Evolutionary conservation across 2,329 filamentous ascomycete genomes (phyloP), one percentile per base, ranked within the genome.

Genomic region (Verticillium longisporum): DNA sequence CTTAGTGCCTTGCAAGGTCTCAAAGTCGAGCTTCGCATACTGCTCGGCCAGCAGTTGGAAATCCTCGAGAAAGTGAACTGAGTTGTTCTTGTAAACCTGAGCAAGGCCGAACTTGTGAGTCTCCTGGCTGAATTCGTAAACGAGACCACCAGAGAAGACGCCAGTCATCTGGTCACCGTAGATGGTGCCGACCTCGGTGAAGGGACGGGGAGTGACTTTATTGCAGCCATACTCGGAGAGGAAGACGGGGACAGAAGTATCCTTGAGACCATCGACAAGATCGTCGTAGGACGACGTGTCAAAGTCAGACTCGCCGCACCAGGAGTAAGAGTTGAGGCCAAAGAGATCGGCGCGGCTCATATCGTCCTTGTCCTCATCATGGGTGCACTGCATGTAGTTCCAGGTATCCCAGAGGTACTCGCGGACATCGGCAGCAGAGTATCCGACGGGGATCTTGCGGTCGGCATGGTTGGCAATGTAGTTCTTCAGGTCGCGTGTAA

Each of bases 221-320:
- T 92, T 94, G 84, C 91, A 94, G 63, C 91, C 91, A 68, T 82
- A 89, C 71, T 95, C 91, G 65, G 88, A 91, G 80, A 91, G 93
- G 81, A 94, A 94, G 68, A 93, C 81, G 36, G 90, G 90, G 41
- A 92, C 82, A 15, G 87, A 84, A 45, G 83, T 84, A 65, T 80
- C 80, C 67, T 80, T 75, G 78, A 94, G 92, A 72, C 87, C 84
- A 2, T 77, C 72, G 56, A 89, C 85, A 38, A 92, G 78, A 18
- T 79, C 75, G 66, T 88, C 77, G 72, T 88, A 92, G 38, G 83
- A 82, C 2, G 86, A 85, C 58, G 79, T 83, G 61, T 83, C 72
- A 73, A 84, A 90, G 56, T 82, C 85, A 60, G 87, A 87, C 13
- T 85, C 76, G 59, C 82, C 84, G 68, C 89, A 90, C 81, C 89